Conservation (phyloP, 495 filamentous ascomycete genomes). For the Geoglossum glabrum region DNA sequence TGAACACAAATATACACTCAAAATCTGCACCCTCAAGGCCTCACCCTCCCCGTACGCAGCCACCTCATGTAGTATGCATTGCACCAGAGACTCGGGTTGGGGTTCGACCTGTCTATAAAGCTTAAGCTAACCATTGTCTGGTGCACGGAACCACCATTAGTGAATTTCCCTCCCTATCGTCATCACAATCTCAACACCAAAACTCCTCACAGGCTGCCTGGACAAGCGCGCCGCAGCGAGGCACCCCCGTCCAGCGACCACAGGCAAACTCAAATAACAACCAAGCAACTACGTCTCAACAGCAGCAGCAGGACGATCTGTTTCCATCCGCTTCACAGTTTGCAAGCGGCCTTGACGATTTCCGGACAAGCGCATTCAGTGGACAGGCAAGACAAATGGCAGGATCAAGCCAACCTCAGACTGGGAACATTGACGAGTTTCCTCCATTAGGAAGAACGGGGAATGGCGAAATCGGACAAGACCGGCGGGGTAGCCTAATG, state of each 20-base stretch:
- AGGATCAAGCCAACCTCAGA: constrained; percentile 37
- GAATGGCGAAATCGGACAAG: constrained; percentile 50
- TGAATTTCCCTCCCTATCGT: constrained; percentile 70
- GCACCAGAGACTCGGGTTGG: background rate
- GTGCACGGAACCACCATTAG: constrained; percentile 20
- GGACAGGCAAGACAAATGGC: constrained; percentile 36
- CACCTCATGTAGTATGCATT: background rate
- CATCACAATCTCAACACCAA: constrained; percentile 42
- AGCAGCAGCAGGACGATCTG: constrained; percentile 25
- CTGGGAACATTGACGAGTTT: constrained; percentile 60
- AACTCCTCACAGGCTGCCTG: constrained; percentile 38
- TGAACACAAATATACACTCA: background rate
- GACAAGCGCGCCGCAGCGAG: constrained; percentile 39
- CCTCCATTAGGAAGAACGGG: constrained; percentile 57
- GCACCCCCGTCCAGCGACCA: constrained; percentile 42
- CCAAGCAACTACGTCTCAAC: constrained; percentile 35
- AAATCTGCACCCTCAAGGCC: background rate
- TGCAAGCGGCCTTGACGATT: constrained; percentile 34
- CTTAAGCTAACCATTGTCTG: background rate
- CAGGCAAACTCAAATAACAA: constrained; percentile 30
- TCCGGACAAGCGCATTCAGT: constrained; percentile 34
- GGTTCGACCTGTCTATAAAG: background rate
- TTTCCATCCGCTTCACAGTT: constrained; percentile 32
- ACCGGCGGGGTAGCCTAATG: constrained; percentile 40
- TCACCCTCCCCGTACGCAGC: background rate